Evolutionary conservation across 164 flowering plant genomes (phyloP), one percentile per base, ranked within the genome.

Genomic region (Litsea cubeba): DNA sequence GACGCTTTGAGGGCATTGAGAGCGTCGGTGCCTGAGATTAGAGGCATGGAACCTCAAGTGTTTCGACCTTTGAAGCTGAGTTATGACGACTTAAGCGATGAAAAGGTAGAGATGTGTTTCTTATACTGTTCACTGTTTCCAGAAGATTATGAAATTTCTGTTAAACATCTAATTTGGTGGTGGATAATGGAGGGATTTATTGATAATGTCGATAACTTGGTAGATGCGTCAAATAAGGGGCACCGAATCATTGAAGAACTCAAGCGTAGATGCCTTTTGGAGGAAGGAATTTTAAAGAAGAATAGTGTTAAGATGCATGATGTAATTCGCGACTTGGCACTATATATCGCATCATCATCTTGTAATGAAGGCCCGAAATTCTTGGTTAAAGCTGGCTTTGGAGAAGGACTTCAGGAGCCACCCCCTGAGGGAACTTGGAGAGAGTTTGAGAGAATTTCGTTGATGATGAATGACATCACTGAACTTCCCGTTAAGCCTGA

Each of bases 261-360:
- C 12, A 67, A 65, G 49, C 65, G 67, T 18, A 51, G 62, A 28
- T 49, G 65, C 62, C 50, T 65, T 15, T 14, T 74, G 62, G 76
- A 74, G 20, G 71, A 67, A 50, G 72, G 4, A n/a, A n/a, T n/a
- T n/a, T n/a, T n/a, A n/a, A n/a, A n/a, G n/a, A n/a, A n/a, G n/a
- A n/a, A n/a, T n/a, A n/a, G n/a, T n/a, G 74, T 71, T 7, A 71
- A 35, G 26, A 71, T 71, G 66, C 74, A 71, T 62, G 66, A 71
- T 22, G 2, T 71, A 24, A 58, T 71, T 32, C 74, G 50, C 3
- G 67, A 71, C 50, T 28, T 71, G 50, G 74, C 74, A 30, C 30
- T 71, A 8, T 71, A 50, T 65, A 71, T 71, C 20, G 60, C 74
- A 24, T 71, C 74, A 6, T 10, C 50, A 3, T 18, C 49, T 28